Percentiles rank a stretch among this genome's conserved stretches.
Conservation (phyloP, 108 stramenopile species). For the Skeletonema costatum region DNA sequence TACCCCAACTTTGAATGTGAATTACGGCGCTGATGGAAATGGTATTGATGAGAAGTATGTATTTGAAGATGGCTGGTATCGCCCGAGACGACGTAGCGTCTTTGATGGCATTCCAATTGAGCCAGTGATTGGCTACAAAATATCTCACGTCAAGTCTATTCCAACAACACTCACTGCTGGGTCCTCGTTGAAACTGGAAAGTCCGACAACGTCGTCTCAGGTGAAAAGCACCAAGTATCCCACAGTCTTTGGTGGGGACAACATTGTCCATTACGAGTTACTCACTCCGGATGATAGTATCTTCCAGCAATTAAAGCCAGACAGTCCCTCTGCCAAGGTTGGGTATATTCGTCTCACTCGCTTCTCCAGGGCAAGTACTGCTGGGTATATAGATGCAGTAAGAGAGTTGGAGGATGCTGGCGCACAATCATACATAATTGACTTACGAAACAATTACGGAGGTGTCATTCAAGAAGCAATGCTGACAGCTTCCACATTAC, state of each 20-base stretch:
- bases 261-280: constrained; percentile 71
- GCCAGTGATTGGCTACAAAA: constrained; percentile 37
- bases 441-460: constrained; percentile 84
- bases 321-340: constrained; percentile 31
- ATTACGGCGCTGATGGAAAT: constrained; percentile 11
- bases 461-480: constrained; percentile 88
- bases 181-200: constrained; percentile 14
- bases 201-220: background rate
- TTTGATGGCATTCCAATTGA: constrained; percentile 10
- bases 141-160: constrained; percentile 42
- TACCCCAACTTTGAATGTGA: constrained; percentile 11
- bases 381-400: constrained; percentile 68
- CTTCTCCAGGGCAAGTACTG: constrained; percentile 73
- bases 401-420: constrained; percentile 66
- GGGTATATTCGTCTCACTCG: constrained; percentile 86
- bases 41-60: constrained; percentile 34
- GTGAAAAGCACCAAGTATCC: constrained; percentile 6
- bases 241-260: constrained; percentile 56
- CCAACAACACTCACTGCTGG: constrained; percentile 40
- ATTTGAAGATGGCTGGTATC: constrained; percentile 45
- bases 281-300: constrained; percentile 58
- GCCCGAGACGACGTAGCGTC: background rate
- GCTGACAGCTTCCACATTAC: constrained; percentile 78
- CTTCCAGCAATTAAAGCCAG: constrained; percentile 43
- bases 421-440: constrained; percentile 79